phyloP scores from a whole-genome alignment of 225 moss, liverwort and hornwort species.

The Straminergon stramineum region DNA sequence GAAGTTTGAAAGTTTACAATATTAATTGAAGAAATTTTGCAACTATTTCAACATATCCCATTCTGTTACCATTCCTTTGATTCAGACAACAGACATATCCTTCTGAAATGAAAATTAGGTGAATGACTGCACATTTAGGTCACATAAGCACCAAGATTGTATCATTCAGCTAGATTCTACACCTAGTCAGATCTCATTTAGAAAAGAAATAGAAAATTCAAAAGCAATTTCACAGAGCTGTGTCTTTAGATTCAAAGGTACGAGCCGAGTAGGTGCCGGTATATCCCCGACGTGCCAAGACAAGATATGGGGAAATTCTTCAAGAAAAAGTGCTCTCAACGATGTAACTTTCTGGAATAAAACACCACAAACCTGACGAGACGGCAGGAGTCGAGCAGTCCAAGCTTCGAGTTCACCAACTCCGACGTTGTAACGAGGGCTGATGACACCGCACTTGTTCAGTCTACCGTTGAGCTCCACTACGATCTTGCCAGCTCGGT shows the following conservation, averaged over 20 bases:
- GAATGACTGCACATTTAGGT: background rate
- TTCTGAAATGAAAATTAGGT: background rate
- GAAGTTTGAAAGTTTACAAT: background rate
- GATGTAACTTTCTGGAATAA: background rate
- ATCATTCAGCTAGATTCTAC: background rate
- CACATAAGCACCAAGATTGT: no score
- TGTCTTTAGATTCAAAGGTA: background rate
- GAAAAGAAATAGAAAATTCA: background rate
- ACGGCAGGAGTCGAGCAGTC: slow-evolving; percentile 52
- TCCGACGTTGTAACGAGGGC: slow-evolving; percentile 53
- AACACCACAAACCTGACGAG: slow-evolving; percentile 31
- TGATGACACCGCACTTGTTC: slow-evolving; percentile 73
- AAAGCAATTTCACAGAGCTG: background rate
- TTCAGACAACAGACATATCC: background rate
- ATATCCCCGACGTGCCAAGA: background rate
- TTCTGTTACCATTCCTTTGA: background rate
- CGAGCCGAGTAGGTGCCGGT: background rate
- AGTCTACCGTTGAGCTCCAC: slow-evolving; percentile 66
- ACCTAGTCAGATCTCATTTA: background rate
- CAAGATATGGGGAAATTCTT: background rate
- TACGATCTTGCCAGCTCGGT: slow-evolving; percentile 63
- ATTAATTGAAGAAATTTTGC: background rate
- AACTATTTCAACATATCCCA: background rate
- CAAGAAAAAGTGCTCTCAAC: background rate
- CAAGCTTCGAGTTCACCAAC: slow-evolving; percentile 51